A percentile compares a stretch with the other conserved stretches of the same genome.
Evolutionary conservation across 2,329 filamentous ascomycete species (phyloP).

Genomic region (Exophiala oligosperma): DNA sequence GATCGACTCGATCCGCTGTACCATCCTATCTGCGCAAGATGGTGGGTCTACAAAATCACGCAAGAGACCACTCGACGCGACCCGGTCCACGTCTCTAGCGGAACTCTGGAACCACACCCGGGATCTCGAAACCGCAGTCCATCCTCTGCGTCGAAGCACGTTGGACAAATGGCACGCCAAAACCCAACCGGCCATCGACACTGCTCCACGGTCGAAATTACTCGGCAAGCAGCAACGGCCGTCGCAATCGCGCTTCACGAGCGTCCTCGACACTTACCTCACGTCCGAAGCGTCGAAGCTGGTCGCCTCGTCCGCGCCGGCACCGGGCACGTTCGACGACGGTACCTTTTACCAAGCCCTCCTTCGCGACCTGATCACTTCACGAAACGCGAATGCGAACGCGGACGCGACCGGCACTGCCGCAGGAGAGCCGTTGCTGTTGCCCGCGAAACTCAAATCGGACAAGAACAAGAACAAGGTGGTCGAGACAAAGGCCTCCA

Average conservation of each 20-base stretch:
- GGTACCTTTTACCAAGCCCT: slow-evolving; percentile 92
- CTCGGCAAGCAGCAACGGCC: slow-evolving; percentile 49
- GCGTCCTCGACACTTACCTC: slow-evolving; percentile 46
- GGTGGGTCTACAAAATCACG: slow-evolving; percentile 42
- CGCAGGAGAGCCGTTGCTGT: slow-evolving; percentile 43
- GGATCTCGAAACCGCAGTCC: slow-evolving; percentile 60
- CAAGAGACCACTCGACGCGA: slow-evolving; percentile 51
- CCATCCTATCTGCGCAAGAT: slow-evolving; percentile 36
- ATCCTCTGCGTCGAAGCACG: slow-evolving; percentile 65
- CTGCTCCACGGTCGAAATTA: slow-evolving; percentile 61
- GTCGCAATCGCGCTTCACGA: slow-evolving; percentile 51
- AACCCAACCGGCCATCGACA: slow-evolving; percentile 58
- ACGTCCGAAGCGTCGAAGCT: slow-evolving; percentile 41
- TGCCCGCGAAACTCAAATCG: slow-evolving; percentile 38
- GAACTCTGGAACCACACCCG: slow-evolving; percentile 74
- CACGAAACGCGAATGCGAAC: slow-evolving; percentile 54
- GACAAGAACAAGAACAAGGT: slow-evolving; percentile 61
- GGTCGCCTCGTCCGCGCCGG: slow-evolving; percentile 31
- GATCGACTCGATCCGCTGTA: slow-evolving; percentile 46
- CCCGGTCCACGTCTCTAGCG: slow-evolving; percentile 55
- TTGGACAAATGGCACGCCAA: slow-evolving; percentile 91
- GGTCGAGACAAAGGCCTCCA: slow-evolving; percentile 92
- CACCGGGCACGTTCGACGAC: slow-evolving; percentile 78
- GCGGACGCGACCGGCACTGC: slow-evolving; percentile 40
- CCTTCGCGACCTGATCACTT: slow-evolving; percentile 89